phyloP scores from a whole-genome alignment of 2,329 filamentous ascomycete species.

The Fusarium sp. region DNA sequence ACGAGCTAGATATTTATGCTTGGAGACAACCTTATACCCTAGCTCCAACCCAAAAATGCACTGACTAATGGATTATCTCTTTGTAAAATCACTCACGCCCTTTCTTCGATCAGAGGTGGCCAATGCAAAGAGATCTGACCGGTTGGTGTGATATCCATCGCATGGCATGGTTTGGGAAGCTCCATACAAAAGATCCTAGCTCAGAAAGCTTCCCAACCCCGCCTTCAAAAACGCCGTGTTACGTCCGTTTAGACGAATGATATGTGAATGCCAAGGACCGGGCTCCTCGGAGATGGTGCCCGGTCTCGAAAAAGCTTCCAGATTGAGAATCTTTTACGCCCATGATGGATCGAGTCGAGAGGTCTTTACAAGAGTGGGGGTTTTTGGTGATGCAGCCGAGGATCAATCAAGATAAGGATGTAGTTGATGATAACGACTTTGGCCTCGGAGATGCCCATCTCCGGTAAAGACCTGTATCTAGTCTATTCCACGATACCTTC shows the following conservation, averaged over 20 bases:
- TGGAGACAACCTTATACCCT: slow-evolving; percentile 1
- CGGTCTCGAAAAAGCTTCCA: neutral
- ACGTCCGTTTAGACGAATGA: neutral
- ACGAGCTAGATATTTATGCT: slow-evolving; percentile 22
- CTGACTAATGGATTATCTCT: neutral
- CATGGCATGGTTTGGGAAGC: neutral
- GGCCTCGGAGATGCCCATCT: neutral
- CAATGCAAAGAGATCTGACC: neutral
- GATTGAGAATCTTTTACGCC: neutral
- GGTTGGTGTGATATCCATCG: neutral
- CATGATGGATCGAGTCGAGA: neutral
- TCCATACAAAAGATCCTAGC: neutral
- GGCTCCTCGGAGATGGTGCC: neutral
- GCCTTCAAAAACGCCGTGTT: neutral
- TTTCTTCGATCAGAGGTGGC: neutral
- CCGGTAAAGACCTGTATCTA: neutral
- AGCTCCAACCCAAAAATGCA: neutral
- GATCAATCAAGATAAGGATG: neutral
- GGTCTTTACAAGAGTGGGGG: neutral
- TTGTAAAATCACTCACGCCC: neutral
- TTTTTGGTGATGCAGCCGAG: neutral
- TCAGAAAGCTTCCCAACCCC: neutral
- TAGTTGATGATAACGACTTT: neutral
- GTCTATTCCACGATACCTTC: neutral
- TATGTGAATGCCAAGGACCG: neutral